Conservation (phyloP, 768 basidiomycete genomes). For the Tylopilus rubrobrunneus region DNA sequence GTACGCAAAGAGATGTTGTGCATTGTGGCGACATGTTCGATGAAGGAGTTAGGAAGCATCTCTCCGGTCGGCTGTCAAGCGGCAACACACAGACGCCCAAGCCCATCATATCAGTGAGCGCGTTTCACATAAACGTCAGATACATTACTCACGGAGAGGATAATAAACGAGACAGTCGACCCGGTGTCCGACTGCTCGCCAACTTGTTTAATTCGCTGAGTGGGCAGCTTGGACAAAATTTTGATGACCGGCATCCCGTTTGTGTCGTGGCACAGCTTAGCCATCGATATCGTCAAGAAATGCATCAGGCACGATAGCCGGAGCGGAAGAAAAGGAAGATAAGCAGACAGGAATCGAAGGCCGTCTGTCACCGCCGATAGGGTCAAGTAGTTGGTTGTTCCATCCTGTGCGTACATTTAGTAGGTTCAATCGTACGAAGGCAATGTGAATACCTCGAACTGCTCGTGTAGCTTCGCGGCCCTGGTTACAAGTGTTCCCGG, state of each 20-base stretch:
- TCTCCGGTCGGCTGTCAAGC: conserved; percentile 57
- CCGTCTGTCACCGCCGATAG: conserved; percentile 78
- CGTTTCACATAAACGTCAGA: not conserved
- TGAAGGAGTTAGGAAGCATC: conserved; percentile 67
- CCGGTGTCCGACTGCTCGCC: conserved; percentile 67
- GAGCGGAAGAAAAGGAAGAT: conserved; percentile 74
- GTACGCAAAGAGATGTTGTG: conserved; percentile 73
- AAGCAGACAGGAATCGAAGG: conserved; percentile 70
- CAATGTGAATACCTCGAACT: conserved; percentile 60
- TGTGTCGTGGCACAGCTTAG: conserved; percentile 55
- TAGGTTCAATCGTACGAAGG: not conserved
- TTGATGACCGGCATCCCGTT: conserved; percentile 58
- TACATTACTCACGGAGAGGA: conserved; percentile 52
- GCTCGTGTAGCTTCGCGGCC: conserved; percentile 57
- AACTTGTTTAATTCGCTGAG: conserved; percentile 47
- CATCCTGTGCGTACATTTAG: conserved; percentile 50
- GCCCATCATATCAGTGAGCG: not conserved
- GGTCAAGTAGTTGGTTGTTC: conserved; percentile 78
- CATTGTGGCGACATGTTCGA: conserved; percentile 63
- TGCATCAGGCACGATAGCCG: conserved; percentile 68
- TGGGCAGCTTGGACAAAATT: conserved; percentile 63
- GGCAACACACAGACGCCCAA: not conserved
- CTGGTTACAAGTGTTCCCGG: conserved; percentile 68
- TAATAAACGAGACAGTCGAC: conserved; percentile 58
- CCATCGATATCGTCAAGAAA: conserved; percentile 55